phyloP scores from a whole-genome alignment of 805 yeast genomes.

The Candida caryicola region DNA sequence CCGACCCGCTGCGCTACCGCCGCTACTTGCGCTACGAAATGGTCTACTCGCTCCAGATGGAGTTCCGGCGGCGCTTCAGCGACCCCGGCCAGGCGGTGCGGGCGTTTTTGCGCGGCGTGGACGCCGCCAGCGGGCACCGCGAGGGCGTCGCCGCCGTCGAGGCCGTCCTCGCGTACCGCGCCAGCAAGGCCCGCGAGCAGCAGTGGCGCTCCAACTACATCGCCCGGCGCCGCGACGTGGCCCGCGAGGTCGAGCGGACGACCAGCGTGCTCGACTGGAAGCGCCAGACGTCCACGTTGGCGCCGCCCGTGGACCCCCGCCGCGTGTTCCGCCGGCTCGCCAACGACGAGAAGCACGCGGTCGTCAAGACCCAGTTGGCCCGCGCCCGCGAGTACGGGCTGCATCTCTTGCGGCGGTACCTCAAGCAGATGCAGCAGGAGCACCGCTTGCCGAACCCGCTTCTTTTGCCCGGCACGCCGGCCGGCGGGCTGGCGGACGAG shows the following conservation, averaged over 20 bases:
- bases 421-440: slow-evolving; percentile 25
- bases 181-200: slow-evolving; percentile 7
- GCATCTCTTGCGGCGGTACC: slow-evolving; percentile 24
- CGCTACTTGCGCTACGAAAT: slow-evolving; percentile 2
- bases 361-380: slow-evolving; percentile 12
- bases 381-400: slow-evolving; percentile 13
- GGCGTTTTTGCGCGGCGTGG: slow-evolving; percentile 3
- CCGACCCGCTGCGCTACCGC: slow-evolving; percentile 2
- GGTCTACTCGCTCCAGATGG: slow-evolving; percentile 3
- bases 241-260: slow-evolving; percentile 12
- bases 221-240: slow-evolving; percentile 1
- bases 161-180: slow-evolving; percentile 2
- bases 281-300: slow-evolving; percentile 4
- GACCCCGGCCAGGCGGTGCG: not conserved
- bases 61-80: slow-evolving; percentile 1
- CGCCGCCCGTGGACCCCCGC: slow-evolving; percentile 2
- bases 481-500: slow-evolving; percentile 6
- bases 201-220: slow-evolving; percentile 19
- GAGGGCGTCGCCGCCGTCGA: not conserved
- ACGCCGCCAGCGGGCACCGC: not conserved
- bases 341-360: slow-evolving; percentile 11
- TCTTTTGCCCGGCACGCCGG: slow-evolving; percentile 25
- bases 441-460: slow-evolving; percentile 32
- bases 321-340: slow-evolving; percentile 6
- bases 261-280: slow-evolving; percentile 3